Evolutionary conservation across 257 asterid genomes (phyloP).

Genomic region (Przewalskia tangutica): DNA sequence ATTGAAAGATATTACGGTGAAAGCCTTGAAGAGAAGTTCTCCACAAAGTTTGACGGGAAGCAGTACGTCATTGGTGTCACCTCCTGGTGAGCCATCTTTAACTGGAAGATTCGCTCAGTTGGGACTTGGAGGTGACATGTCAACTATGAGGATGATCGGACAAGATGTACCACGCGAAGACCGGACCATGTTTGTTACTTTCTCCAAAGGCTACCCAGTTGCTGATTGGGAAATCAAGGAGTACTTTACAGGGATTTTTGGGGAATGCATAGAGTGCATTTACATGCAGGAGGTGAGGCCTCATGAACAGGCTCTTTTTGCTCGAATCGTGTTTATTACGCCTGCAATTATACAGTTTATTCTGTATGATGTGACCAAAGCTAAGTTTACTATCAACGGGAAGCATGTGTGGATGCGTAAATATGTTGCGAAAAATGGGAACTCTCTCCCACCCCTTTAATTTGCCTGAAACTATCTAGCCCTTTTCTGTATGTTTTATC

Average conservation of each 20-base stretch:
- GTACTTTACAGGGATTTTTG: conserved; percentile 29
- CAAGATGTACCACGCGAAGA: conserved; percentile 13
- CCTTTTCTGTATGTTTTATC: background rate
- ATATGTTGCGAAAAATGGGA: conserved; percentile 16
- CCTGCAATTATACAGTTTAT: conserved; percentile 16
- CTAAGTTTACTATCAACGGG: conserved; percentile 47
- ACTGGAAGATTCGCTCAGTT: conserved; percentile 7
- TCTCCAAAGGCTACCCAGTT: conserved; percentile 59
- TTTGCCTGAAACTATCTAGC: background rate
- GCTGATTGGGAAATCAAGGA: conserved; percentile 34
- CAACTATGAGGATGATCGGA: background rate
- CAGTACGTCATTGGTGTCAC: background rate
- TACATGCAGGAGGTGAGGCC: conserved; percentile 41
- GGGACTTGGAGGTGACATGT: background rate
- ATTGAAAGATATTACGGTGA: conserved; percentile 33
- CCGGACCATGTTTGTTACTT: conserved; percentile 54
- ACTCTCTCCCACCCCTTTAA: background rate
- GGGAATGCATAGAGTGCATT: conserved; percentile 39
- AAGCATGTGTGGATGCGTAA: conserved; percentile 64
- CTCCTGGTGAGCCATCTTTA: conserved; percentile 5
- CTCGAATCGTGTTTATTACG: conserved; percentile 27
- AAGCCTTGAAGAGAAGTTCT: conserved; percentile 16
- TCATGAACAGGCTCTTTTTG: conserved; percentile 46
- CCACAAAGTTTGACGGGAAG: background rate
- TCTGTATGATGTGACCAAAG: conserved; percentile 36